These are phyloP conservation scores for Panicum hallii DNA, from an alignment of 202 grass and related monocot genomes.

Conservation along the genomic window DNA sequence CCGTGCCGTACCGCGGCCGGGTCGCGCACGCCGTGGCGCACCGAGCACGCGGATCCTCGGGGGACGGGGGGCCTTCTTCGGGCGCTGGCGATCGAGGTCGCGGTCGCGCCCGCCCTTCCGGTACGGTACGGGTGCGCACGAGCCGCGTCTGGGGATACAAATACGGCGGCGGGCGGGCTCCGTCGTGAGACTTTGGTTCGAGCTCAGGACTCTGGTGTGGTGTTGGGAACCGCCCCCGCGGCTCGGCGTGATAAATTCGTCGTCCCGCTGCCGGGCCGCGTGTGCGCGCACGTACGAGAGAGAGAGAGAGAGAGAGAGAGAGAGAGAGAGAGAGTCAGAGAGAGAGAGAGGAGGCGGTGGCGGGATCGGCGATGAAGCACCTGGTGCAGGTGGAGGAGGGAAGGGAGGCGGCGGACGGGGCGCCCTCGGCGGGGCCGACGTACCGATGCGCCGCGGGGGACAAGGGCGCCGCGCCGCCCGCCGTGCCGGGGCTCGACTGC, in stretches of 20 bases:
- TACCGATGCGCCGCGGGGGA: slow-evolving; percentile 67
- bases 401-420: slow-evolving; percentile 53
- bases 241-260: neutral
- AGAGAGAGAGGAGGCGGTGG: neutral
- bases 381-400: slow-evolving; percentile 70
- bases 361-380: slow-evolving; percentile 64
- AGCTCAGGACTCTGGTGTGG: neutral
- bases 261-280: neutral
- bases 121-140: neutral
- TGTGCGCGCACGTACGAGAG: neutral
- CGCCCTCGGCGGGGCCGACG: slow-evolving; percentile 66
- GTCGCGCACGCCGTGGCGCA: neutral
- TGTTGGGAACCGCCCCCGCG: neutral
- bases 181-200: neutral
- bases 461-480: slow-evolving; percentile 53
- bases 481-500: slow-evolving; percentile 60
- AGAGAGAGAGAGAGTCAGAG: too few species aligned
- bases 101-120: neutral
- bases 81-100: neutral
- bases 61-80: neutral
- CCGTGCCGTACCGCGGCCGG: neutral
- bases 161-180: neutral
- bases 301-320: neutral
- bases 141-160: neutral
- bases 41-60: neutral